These are phyloP conservation scores for Atalantia buxifolia DNA, from an alignment of 345 rosid species.

Conservation along the genomic window DNA sequence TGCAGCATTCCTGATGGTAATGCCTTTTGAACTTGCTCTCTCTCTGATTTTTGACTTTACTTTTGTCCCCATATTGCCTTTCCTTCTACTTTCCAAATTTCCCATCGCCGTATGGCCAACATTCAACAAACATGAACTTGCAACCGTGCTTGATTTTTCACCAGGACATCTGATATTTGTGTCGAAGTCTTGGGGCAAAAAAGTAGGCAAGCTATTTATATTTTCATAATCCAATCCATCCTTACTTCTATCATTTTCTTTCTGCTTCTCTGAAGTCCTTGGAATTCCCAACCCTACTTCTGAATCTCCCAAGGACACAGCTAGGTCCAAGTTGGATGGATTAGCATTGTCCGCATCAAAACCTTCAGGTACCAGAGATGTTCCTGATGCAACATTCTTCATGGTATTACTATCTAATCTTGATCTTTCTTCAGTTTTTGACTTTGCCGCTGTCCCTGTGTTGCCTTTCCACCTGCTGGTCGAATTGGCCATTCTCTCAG, in stretches of 20 bases:
- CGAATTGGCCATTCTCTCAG: conserved; percentile 1
- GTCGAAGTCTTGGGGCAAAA: not conserved
- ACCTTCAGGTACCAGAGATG: not conserved
- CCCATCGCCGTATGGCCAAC: not conserved
- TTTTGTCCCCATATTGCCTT: not conserved
- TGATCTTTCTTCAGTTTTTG: conserved; percentile 12
- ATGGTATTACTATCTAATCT: not conserved
- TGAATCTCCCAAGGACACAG: not conserved
- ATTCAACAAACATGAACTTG: not conserved
- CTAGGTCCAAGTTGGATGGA: not conserved
- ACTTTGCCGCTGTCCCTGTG: not conserved
- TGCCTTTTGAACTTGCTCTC: conserved; percentile 9
- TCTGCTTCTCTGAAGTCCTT: not conserved
- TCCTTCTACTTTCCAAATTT: conserved; percentile 1
- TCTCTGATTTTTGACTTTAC: conserved; percentile 1
- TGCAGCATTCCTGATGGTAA: not conserved
- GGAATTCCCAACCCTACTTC: not conserved
- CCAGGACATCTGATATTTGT: not conserved
- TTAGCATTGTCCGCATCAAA: not conserved
- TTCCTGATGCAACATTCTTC: not conserved
- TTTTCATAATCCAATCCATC: not conserved
- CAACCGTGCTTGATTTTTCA: not conserved
- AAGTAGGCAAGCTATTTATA: not conserved
- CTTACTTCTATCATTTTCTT: too few relatives aligned
- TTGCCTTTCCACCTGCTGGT: not conserved